Evolutionary conservation across 2,329 filamentous ascomycete species (phyloP).

Genomic region (Alternaria angustiovoidea): DNA sequence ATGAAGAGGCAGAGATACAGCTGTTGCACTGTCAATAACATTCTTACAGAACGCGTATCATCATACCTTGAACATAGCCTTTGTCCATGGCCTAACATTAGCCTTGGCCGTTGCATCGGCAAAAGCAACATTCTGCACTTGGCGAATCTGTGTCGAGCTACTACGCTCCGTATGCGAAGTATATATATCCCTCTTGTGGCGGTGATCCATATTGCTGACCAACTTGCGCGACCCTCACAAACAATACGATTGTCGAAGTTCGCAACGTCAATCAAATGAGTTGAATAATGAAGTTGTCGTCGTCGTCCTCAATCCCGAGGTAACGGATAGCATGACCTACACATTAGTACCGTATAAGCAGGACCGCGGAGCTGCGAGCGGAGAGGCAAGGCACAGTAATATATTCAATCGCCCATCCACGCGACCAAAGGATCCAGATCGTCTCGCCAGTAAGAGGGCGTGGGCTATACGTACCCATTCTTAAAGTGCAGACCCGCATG

Average conservation of each 20-base stretch:
- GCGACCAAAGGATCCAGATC: constrained; percentile 8
- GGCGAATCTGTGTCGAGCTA: constrained; percentile 34
- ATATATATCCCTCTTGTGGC: constrained; percentile 23
- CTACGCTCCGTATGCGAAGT: constrained; percentile 29
- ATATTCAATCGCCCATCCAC: constrained; percentile 15
- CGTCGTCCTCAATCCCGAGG: constrained; percentile 7
- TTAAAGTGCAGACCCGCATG: constrained; percentile 11
- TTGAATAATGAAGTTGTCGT: constrained; percentile 7
- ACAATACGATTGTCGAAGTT: neutral
- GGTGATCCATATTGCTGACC: constrained; percentile 19
- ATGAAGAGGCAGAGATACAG: constrained; percentile 54
- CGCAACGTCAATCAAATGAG: neutral
- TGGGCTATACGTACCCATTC: constrained; percentile 3
- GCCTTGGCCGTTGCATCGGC: constrained; percentile 57
- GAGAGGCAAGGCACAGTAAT: constrained; percentile 13
- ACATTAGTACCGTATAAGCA: constrained; percentile 8
- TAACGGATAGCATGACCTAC: constrained; percentile 5
- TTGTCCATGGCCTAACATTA: constrained; percentile 51
- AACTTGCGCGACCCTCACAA: neutral
- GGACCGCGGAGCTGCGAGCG: neutral
- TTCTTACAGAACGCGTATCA: neutral
- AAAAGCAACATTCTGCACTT: constrained; percentile 57
- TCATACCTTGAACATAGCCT: constrained; percentile 55
- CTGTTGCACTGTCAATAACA: constrained; percentile 26
- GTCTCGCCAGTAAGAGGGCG: constrained; percentile 5